Base-by-base conservation (phyloP, 2,329 filamentous ascomycete genomes). In the Pestalotiopsis sp. region DNA sequence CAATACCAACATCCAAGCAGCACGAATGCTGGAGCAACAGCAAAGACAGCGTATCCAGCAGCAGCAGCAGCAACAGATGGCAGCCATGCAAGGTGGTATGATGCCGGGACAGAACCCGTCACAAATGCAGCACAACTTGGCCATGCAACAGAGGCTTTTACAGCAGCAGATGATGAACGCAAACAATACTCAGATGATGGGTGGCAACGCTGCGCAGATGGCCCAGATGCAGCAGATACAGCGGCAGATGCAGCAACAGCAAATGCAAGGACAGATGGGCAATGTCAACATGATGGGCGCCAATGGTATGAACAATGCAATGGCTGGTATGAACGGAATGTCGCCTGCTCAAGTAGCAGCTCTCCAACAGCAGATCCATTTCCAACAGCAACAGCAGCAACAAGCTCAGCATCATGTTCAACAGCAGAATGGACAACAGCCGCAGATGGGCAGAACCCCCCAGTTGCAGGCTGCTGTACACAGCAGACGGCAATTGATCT, bases 281-380 rank as follows among this genome's bases (percentile, higher is more conserved):
- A 82, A 81, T 49, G 79, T 78, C 41, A 80, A 82, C 69, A 82
- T 84, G 74, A 81, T 84, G 77, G 82, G 81, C 69, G 78, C 77
- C 25, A 41, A 77, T 25, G 59, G 27, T 6, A 61, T 61, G 59
- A 61, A 60, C 13, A 45, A 52, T 36, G 56, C 14, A 20, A 52
- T 52, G 45, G 20, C 14, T 20, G 45, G 45, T 11, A 27, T 59
- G 57, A 75, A 75, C 57, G 71, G 74, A 64, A 76, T 79, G 71
- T 80, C 73, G 38, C 72, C 75, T 23, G 72, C 72, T 6, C 79
- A 81, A 63, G 68, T 79, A 17, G 76, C 70, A 5, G 71, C 75
- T 4, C 73, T 77, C 70, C 75, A 76, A 36, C 78, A 83, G 73
- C 82, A 80, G 67, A 74, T 74, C 64, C 72, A 77, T 66, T 75